A percentile compares a stretch with the other conserved stretches of the same genome.
Evolutionary conservation across 2,329 filamentous ascomycete genomes (phyloP).

Genomic region (Paracoccidioides lutzii): DNA sequence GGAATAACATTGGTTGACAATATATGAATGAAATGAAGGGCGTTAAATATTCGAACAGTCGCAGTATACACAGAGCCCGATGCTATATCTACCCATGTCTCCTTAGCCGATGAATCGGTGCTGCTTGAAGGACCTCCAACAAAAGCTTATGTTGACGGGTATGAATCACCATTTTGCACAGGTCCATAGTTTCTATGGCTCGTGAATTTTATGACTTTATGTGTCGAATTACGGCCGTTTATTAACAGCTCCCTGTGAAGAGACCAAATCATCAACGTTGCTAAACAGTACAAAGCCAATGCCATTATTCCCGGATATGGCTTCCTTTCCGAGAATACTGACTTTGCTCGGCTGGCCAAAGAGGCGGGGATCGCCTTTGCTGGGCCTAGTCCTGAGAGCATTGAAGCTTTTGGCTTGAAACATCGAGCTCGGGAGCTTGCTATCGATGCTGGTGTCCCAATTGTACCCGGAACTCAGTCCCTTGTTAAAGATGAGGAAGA

Average conservation of each 20-base stretch:
- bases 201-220: too few relatives aligned
- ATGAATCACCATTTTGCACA: background rate
- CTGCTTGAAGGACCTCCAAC: conserved; percentile 37
- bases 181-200: too few relatives aligned
- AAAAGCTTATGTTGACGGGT: conserved; percentile 39
- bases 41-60: conserved; percentile 39
- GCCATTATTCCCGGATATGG: conserved; percentile 57
- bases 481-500: conserved; percentile 37
- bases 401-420: conserved; percentile 47
- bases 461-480: conserved; percentile 42
- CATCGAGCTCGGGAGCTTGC: conserved; percentile 45
- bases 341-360: conserved; percentile 43
- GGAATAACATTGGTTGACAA: background rate
- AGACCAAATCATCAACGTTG: conserved; percentile 37
- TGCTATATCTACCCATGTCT: conserved; percentile 42
- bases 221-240: too few relatives aligned
- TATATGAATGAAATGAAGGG: conserved; percentile 11
- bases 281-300: conserved; percentile 37
- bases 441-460: conserved; percentile 39
- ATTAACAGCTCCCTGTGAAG: conserved; percentile 8
- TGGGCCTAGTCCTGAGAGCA: conserved; percentile 43
- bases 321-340: conserved; percentile 51
- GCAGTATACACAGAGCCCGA: conserved; percentile 48
- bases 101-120: conserved; percentile 41
- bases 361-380: conserved; percentile 46